Conservation (phyloP, 2,329 filamentous ascomycete genomes). For the Aspergillus candidus region DNA sequence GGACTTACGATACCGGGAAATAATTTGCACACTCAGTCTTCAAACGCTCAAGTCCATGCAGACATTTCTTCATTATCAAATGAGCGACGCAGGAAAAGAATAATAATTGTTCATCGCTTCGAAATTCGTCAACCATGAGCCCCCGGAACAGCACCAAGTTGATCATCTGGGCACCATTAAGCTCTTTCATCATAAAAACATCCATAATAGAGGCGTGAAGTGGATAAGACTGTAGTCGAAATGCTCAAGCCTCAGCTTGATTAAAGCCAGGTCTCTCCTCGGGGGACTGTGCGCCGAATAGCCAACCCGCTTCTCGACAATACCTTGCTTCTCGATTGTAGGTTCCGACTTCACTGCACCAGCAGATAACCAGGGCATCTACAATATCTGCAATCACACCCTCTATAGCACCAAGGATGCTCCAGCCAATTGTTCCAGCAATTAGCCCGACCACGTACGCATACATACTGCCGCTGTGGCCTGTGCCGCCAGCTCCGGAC, state of each 20-base stretch:
- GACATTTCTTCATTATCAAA: too few relatives aligned
- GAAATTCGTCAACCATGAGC: too few relatives aligned
- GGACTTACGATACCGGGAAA: too few relatives aligned
- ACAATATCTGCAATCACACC: slow-evolving; percentile 80
- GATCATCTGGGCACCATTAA: neutral
- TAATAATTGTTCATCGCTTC: too few relatives aligned
- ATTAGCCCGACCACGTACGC: slow-evolving; percentile 91
- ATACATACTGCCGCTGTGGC: slow-evolving; percentile 72
- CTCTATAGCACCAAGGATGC: slow-evolving; percentile 84
- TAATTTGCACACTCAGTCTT: too few relatives aligned
- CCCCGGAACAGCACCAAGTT: neutral
- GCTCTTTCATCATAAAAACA: too few relatives aligned
- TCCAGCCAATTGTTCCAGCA: slow-evolving; percentile 92
- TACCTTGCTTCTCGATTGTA: slow-evolving; percentile 61
- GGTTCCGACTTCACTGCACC: slow-evolving; percentile 78
- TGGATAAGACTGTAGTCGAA: neutral
- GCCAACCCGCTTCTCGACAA: slow-evolving; percentile 81
- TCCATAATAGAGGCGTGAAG: too few relatives aligned
- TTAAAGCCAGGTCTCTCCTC: neutral
- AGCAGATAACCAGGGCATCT: slow-evolving; percentile 85
- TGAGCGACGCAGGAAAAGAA: too few relatives aligned
- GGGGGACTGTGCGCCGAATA: slow-evolving; percentile 63
- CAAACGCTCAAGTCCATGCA: too few relatives aligned
- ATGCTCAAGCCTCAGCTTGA: slow-evolving; percentile 3
- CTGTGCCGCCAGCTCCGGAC: slow-evolving; percentile 38